These are phyloP conservation scores for Lantana camara DNA, from an alignment of 257 asterid genomes.

Conservation along the genomic window DNA sequence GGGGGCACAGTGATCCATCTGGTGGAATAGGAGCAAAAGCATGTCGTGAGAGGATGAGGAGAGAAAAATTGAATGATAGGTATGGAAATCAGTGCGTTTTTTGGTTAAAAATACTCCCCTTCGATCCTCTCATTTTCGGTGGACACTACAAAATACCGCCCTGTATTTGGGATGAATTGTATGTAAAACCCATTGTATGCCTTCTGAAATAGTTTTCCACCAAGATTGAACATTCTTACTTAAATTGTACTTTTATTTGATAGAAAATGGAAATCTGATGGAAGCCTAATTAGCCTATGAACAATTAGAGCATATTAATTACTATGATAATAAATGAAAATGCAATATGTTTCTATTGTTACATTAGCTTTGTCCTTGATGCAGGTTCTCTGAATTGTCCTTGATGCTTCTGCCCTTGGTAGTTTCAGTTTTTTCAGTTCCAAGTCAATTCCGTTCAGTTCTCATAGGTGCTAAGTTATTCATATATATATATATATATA, in stretches of 20 bases:
- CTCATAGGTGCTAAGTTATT: too few species aligned
- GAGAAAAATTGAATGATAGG: constrained; percentile 79
- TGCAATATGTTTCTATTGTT: neutral
- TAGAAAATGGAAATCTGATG: neutral
- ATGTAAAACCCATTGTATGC: neutral
- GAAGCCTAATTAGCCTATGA: neutral
- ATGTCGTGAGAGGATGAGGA: constrained; percentile 72
- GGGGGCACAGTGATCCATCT: constrained; percentile 51
- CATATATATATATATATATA: too few species aligned
- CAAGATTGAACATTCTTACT: neutral
- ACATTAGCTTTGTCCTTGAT: constrained; percentile 14
- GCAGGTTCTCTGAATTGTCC: constrained; percentile 73
- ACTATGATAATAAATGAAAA: neutral
- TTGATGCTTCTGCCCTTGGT: too few species aligned
- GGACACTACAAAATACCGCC: neutral
- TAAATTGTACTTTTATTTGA: neutral
- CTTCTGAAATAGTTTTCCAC: neutral
- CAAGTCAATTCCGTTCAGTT: too few species aligned
- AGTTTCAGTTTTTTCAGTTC: too few species aligned
- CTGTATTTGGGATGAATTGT: constrained; percentile 4
- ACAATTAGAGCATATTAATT: neutral
- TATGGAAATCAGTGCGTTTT: constrained; percentile 21
- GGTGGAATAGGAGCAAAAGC: constrained; percentile 63
- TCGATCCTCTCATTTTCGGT: neutral
- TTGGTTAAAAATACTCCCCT: neutral